A percentile compares a stretch with the other conserved stretches of the same genome.
Conservation (phyloP, 345 rosid species). For the Eucalyptus pauciflora region DNA sequence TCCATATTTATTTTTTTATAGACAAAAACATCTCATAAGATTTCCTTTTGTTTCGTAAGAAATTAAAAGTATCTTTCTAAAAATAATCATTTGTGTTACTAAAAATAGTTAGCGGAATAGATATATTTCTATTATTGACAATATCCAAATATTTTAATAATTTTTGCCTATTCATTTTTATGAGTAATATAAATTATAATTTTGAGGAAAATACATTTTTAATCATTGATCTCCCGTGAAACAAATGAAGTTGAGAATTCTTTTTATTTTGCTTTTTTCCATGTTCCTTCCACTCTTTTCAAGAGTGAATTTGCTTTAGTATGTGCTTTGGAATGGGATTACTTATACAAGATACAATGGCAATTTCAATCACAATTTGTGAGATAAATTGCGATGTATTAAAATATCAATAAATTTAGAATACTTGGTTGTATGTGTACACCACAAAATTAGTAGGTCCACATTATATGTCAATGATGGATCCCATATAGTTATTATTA, state of each 20-base stretch:
- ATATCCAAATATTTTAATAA: neutral
- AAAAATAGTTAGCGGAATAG: neutral
- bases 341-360: neutral
- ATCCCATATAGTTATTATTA: neutral
- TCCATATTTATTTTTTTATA: neutral
- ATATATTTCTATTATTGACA: neutral
- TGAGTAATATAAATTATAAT: neutral
- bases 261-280: neutral
- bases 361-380: neutral
- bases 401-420: neutral
- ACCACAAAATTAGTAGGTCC: neutral
- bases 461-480: neutral
- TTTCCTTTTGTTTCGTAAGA: neutral
- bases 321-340: neutral
- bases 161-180: neutral
- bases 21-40: neutral
- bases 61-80: neutral
- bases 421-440: neutral
- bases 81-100: neutral
- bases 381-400: fast-evolving
- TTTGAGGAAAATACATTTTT: neutral
- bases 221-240: fast-evolving
- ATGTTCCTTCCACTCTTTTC: neutral
- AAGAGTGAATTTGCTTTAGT: neutral
- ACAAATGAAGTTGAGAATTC: neutral